Evolutionary conservation across 2,329 filamentous ascomycete genomes (phyloP).

Genomic region (Botrytis pseudocinerea): DNA sequence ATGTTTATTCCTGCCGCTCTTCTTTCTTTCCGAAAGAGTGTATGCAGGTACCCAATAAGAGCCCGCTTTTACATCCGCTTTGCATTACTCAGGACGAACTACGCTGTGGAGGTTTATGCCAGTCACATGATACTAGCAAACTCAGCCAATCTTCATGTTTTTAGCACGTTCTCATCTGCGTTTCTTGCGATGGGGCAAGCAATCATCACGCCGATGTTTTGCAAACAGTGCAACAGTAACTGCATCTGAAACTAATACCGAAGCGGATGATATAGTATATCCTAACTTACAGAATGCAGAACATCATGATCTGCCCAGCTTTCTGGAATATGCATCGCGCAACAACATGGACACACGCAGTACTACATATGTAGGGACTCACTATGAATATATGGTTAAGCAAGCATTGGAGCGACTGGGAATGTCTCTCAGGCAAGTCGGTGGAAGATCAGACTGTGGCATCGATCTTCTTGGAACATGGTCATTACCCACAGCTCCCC

Average conservation of each 20-base stretch:
- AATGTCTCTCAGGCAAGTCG: conserved; percentile 65
- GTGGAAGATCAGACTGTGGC: conserved; percentile 66
- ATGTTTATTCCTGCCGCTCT: neutral
- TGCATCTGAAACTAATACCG: neutral
- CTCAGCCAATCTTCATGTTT: conserved; percentile 30
- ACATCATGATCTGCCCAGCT: conserved; percentile 65
- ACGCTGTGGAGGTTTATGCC: neutral
- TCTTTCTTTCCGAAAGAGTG: neutral
- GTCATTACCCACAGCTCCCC: conserved; percentile 52
- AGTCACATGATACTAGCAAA: conserved; percentile 25
- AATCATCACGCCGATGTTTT: conserved; percentile 31
- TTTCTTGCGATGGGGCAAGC: conserved; percentile 29
- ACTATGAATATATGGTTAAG: conserved; percentile 72
- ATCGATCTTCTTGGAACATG: conserved; percentile 75
- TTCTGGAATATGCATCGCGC: conserved; percentile 61
- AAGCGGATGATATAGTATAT: conserved; percentile 43
- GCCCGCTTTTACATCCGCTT: neutral
- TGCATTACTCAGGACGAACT: conserved; percentile 6
- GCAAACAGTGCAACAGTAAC: conserved; percentile 30
- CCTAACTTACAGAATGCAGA: conserved; percentile 49
- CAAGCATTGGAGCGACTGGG: conserved; percentile 58
- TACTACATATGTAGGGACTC: conserved; percentile 69
- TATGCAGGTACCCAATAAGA: conserved; percentile 15
- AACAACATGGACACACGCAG: conserved; percentile 55
- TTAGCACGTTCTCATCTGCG: conserved; percentile 26